phyloP scores from a whole-genome alignment of 2,329 filamentous ascomycete genomes.

The Sarocladium strictum region DNA sequence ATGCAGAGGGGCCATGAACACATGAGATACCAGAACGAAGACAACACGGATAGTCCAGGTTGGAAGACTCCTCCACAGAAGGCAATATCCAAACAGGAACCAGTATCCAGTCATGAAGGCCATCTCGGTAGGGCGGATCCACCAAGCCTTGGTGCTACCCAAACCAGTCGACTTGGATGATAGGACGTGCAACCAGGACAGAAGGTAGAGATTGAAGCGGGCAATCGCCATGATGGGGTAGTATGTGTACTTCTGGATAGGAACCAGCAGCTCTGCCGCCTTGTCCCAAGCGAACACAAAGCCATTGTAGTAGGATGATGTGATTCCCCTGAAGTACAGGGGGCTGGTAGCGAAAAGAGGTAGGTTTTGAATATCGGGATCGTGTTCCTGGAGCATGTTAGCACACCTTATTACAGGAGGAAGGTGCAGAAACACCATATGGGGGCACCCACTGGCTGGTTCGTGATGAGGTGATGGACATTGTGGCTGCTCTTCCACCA shows the following conservation, averaged over 20 bases:
- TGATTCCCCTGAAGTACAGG: constrained; percentile 57
- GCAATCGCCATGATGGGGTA: constrained; percentile 62
- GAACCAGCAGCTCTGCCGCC: constrained; percentile 51
- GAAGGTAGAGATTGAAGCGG: constrained; percentile 66
- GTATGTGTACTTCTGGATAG: constrained; percentile 60
- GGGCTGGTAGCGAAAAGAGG: constrained; percentile 64
- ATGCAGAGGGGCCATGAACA: constrained; percentile 62
- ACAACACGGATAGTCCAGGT: constrained; percentile 49
- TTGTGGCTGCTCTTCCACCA: constrained; percentile 69
- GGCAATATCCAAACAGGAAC: constrained; percentile 61
- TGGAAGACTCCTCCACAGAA: constrained; percentile 55
- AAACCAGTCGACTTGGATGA: constrained; percentile 29
- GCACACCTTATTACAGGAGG: not conserved
- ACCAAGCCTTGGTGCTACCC: constrained; percentile 48
- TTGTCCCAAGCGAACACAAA: constrained; percentile 58
- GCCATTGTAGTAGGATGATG: constrained; percentile 54
- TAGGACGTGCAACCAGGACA: constrained; percentile 61
- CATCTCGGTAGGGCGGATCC: constrained; percentile 63
- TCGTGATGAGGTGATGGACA: constrained; percentile 62
- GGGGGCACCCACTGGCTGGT: constrained; percentile 42
- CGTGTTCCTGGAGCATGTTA: constrained; percentile 36
- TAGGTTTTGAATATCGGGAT: constrained; percentile 59
- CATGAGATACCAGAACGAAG: constrained; percentile 60
- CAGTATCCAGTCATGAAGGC: constrained; percentile 58
- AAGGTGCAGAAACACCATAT: no score